Evolutionary conservation across 1,284 basidiomycete genomes (phyloP).

Genomic region (Tylopilus sp.): DNA sequence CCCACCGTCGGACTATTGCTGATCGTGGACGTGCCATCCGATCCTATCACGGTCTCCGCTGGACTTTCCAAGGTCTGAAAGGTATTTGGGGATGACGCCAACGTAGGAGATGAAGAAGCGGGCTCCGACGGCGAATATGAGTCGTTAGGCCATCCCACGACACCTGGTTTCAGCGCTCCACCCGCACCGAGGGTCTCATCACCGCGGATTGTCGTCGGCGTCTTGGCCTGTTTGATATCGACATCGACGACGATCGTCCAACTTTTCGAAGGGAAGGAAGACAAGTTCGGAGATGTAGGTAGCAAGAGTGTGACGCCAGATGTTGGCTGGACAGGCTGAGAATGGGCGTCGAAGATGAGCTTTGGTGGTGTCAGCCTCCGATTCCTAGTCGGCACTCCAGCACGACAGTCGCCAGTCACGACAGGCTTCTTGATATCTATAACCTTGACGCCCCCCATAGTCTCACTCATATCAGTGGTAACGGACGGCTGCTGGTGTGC

Average conservation of each 20-base stretch:
- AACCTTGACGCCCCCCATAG: background rate
- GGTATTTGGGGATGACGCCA: background rate
- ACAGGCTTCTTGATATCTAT: background rate
- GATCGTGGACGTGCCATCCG: background rate
- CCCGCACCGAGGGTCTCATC: background rate
- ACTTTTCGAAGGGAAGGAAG: slow-evolving; percentile 6
- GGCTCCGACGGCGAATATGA: background rate
- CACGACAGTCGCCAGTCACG: background rate
- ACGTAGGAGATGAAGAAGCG: background rate
- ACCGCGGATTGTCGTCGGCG: background rate
- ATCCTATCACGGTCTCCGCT: background rate
- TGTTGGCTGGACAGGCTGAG: background rate
- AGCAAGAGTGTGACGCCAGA: background rate
- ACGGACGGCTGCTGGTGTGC: background rate
- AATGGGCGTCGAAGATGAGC: background rate
- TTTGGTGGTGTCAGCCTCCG: background rate
- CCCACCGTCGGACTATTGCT: background rate
- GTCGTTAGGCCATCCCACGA: background rate
- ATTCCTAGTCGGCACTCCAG: background rate
- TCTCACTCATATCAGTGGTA: background rate
- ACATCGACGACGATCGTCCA: background rate
- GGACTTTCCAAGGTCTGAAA: background rate
- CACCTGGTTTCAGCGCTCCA: background rate
- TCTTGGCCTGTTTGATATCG: background rate
- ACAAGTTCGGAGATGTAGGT: background rate